Base-by-base conservation (phyloP, 2,329 filamentous ascomycete species). In the Moelleriella libera region DNA sequence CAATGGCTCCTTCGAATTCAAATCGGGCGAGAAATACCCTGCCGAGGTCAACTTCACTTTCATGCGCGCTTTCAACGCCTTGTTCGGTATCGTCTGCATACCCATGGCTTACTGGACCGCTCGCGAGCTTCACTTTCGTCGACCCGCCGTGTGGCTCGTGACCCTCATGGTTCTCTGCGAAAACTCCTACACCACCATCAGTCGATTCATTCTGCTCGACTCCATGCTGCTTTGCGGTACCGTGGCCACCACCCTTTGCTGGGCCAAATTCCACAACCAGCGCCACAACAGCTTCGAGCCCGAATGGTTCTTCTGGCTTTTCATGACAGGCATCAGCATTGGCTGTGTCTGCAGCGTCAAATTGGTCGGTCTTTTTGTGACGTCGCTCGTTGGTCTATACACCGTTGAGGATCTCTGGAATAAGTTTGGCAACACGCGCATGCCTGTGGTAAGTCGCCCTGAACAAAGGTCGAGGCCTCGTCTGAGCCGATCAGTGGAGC, bases 1-100 rank as follows among this genome's bases (percentile, higher is more conserved):
- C 74, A 98, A 98, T 71, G 92, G 92, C 49, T 94, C 90, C 4
- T 98, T 98, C 68, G 92, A 98, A 63, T 98, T 98, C 77, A 98
- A 98, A 68, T 97, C 90, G 47, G 92, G 92, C 63, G 92, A 97
- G 62, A 88, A 79, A 47, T 98, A 98, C 64, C 92, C 92, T 9
- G 80, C 82, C 56, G 88, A 97, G 60, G 75, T 98, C 61, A 84
- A 98, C 72, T 98, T 94, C 67, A 94, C 89, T 57, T 95, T 95
- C 62, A 98, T 98, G 94, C 87, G 92, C 57, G 77, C 90, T 51
- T 98, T 98, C 78, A 98, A 97, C 65, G 85, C 90, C 53, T 80
- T 88, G 53, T 98, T 97, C 63, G 92, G 92, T 51, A 90, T 89
- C 51, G 73, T 92, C 51, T 96, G 88, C 61, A 82, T 98, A 44